Percentiles rank a stretch among this genome's conserved stretches.
Evolutionary conservation across 208 protist species (phyloP).

Genomic region (Vickermania spadyakhi): DNA sequence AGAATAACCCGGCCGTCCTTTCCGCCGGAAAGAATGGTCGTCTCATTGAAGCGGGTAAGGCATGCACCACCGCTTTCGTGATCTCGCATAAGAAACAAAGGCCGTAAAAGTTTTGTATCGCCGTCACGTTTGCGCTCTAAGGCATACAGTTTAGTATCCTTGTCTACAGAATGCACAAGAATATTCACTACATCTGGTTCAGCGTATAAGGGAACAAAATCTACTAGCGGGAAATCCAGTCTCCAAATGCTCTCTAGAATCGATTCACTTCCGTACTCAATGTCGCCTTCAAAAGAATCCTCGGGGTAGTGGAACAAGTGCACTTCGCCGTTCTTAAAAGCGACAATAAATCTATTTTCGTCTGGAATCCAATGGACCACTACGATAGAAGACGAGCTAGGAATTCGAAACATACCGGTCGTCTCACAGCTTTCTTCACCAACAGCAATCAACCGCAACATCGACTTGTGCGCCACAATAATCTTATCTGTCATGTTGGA

Average conservation of each 20-base stretch:
- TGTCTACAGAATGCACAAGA: conserved; percentile 67
- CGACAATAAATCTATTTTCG: conserved; percentile 25
- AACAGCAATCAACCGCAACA: conserved; percentile 11
- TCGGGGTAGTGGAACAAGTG: conserved; percentile 32
- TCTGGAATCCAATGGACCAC: conserved; percentile 24
- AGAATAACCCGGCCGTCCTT: conserved; percentile 48
- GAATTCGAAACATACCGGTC: conserved; percentile 11
- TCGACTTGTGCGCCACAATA: conserved; percentile 3
- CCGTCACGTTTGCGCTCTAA: conserved; percentile 51
- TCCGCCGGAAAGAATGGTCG: conserved; percentile 45
- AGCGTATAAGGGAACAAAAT: conserved; percentile 35
- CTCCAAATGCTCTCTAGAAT: conserved; percentile 56
- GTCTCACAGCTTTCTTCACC: background rate
- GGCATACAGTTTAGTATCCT: conserved; percentile 77
- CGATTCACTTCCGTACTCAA: conserved; percentile 16
- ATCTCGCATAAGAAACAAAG: conserved; percentile 62
- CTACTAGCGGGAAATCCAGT: conserved; percentile 64
- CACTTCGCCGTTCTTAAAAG: conserved; percentile 54
- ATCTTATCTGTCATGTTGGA: background rate
- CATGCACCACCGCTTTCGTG: conserved; percentile 55
- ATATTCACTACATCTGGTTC: conserved; percentile 50
- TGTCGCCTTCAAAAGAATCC: conserved; percentile 6
- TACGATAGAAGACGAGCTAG: conserved; percentile 14
- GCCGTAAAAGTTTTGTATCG: conserved; percentile 44
- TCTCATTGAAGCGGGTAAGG: conserved; percentile 22